Percentiles rank a stretch among this genome's conserved stretches.
phyloP scores from a whole-genome alignment of 495 filamentous ascomycete species.

The Daldinia concentrica region DNA sequence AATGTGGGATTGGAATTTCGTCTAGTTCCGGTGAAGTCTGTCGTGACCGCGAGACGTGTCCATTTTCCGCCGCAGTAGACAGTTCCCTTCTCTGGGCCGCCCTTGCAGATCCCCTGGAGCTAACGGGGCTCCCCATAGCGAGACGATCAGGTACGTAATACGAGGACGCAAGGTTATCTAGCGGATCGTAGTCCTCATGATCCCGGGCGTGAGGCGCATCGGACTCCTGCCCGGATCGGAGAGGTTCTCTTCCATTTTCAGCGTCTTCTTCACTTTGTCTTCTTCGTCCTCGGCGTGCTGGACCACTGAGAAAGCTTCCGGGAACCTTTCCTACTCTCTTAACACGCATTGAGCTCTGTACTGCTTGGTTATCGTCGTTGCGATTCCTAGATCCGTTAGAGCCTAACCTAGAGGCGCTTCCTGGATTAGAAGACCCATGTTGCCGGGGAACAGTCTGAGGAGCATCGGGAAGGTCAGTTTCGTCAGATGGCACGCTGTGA shows the following conservation, averaged over 20 bases:
- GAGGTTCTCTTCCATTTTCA: conserved; percentile 50
- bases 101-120: conserved; percentile 49
- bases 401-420: conserved; percentile 60
- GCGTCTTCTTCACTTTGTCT: conserved; percentile 79
- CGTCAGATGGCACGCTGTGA: conserved; percentile 40
- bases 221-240: conserved; percentile 49
- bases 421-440: conserved; percentile 47
- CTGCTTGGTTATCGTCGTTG: conserved; percentile 64
- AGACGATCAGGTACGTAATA: conserved; percentile 53
- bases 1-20: conserved; percentile 59
- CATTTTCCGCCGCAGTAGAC: conserved; percentile 28
- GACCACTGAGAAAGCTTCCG: conserved; percentile 77
- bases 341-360: conserved; percentile 75
- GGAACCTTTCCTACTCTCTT: conserved; percentile 76
- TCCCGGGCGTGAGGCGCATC: conserved; percentile 48
- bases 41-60: conserved; percentile 16
- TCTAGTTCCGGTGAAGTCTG: conserved; percentile 45
- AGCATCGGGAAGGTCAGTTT: conserved; percentile 52
- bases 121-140: conserved; percentile 57
- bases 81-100: conserved; percentile 47
- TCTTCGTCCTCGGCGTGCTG: conserved; percentile 74
- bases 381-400: conserved; percentile 59
- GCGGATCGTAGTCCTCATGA: conserved; percentile 27
- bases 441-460: conserved; percentile 54
- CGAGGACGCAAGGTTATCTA: conserved; percentile 49